Conservation (phyloP, 1,284 basidiomycete species). For the Trichosporon coremiiforme region DNA sequence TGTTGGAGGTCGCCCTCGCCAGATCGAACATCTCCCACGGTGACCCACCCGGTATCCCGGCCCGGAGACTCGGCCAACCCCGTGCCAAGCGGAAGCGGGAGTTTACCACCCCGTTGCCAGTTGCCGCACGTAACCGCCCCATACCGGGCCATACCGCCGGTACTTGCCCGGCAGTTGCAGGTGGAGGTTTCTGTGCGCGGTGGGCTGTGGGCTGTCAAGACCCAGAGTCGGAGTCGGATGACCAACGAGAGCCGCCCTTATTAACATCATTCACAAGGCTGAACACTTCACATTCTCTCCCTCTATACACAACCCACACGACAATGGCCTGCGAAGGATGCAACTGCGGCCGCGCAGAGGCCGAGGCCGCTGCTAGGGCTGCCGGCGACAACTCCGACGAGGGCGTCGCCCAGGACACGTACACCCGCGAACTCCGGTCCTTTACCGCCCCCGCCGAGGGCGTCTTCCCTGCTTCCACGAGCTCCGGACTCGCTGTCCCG, state of each 20-base stretch:
- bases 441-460: conserved; percentile 48
- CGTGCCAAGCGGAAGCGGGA: background rate
- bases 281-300: too few species aligned
- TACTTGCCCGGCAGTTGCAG: background rate
- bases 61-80: background rate
- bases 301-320: background rate
- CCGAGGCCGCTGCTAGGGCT: background rate
- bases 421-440: conserved; percentile 35
- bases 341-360: conserved; percentile 4
- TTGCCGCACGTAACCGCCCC: background rate
- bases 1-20: too few species aligned
- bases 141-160: background rate
- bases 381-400: conserved; percentile 43
- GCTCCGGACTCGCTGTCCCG: conserved; percentile 36
- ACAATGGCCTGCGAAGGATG: conserved; percentile 13
- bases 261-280: background rate
- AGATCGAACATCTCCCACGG: background rate
- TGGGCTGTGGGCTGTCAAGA: too few species aligned
- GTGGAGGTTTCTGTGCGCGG: conserved; percentile 1
- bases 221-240: too few species aligned
- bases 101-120: too few species aligned
- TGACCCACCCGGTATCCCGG: background rate
- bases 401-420: conserved; percentile 23
- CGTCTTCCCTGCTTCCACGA: conserved; percentile 28
- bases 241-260: background rate